Base-by-base conservation (phyloP, 176 grass and related monocot species). In the Microstegium vimineum region DNA sequence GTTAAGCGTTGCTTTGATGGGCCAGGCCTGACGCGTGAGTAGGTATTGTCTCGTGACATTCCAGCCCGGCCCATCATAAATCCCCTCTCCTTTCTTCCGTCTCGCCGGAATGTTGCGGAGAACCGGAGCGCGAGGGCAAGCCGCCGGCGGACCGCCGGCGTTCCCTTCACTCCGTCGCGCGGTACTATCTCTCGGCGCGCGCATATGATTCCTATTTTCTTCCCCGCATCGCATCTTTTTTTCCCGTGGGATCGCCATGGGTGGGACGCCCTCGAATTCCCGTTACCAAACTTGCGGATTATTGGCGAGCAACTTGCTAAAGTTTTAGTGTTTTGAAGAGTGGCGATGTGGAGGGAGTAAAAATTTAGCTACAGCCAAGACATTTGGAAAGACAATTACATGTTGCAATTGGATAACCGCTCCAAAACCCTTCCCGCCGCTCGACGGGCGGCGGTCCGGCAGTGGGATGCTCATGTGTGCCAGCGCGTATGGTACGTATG, bases 401-500 rank as follows among this genome's bases (percentile, higher is more conserved):
- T 73, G 56, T 77, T 47, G 28, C 35, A 8, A 22, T 9, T 59
- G 59, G 83, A 82, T 67, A n/a, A 46, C 34, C 62, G 66, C 41
- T 75, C 31, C 49, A 17, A 26, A 49, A 74, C 60, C 25, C 26
- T 71, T 73, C 59, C 23, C 26, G 12, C 11, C 12, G 23, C 26
- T 30, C 60, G 23, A 42, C 11, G 36, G 71, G 23, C 33, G 41
- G 6, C 13, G 49, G n/a, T n/a, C n/a, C 38, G 11, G 33, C 41
- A 10, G 13, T 54, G 70, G 73, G 82, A 68, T 74, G 10, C 80
- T 66, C 74, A 32, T 42, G 15, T 38, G 17, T 76, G 77, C 64
- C 77, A 65, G 41, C 61, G 87, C n/a, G 54, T 61, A 77, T 37
- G n/a, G n/a, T n/a, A n/a, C n/a, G n/a, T n/a, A 35, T 43, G 8